phyloP scores from a whole-genome alignment of 1,284 basidiomycete species.

The Moesziomyces globuligerus region DNA sequence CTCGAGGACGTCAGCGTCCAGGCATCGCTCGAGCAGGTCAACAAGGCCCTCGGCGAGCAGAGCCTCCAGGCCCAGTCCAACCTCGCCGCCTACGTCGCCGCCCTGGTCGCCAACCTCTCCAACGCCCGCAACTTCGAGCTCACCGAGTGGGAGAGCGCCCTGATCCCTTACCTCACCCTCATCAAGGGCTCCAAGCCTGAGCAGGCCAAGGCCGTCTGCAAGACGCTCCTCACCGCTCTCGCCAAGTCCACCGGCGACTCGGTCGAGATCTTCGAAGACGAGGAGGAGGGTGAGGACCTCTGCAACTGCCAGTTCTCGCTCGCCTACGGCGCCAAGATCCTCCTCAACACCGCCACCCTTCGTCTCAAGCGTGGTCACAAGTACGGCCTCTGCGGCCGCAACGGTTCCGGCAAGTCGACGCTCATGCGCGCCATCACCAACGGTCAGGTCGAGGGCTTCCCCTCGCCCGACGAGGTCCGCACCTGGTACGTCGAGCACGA shows the following conservation, averaged over 20 bases:
- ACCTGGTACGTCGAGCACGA: conserved; percentile 68
- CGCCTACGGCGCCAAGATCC: conserved; percentile 68
- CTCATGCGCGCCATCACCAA: conserved; percentile 68
- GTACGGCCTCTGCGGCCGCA: conserved; percentile 67
- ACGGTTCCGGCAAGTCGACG: conserved; percentile 68
- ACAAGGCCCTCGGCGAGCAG: conserved; percentile 56
- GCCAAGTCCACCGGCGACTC: conserved; percentile 65
- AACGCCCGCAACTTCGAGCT: conserved; percentile 67
- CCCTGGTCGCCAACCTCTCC: conserved; percentile 65
- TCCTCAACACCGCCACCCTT: conserved; percentile 67
- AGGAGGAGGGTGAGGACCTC: conserved; percentile 67
- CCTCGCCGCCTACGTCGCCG: conserved; percentile 60
- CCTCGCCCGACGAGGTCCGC: conserved; percentile 66
- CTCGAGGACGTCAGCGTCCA: conserved; percentile 62
- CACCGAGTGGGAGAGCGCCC: conserved; percentile 65
- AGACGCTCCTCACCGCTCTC: conserved; percentile 57
- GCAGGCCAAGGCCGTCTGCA: conserved; percentile 55
- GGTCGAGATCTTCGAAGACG: conserved; percentile 67
- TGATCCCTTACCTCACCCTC: conserved; percentile 64
- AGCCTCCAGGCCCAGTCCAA: conserved; percentile 51
- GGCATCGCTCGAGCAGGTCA: conserved; percentile 54
- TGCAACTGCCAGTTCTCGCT: conserved; percentile 68
- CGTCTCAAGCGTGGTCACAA: conserved; percentile 68
- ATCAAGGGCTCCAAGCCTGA: conserved; percentile 61
- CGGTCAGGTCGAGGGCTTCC: conserved; percentile 68